Conservation (phyloP, 495 filamentous ascomycete species). For the Cenococcum geophilum region DNA sequence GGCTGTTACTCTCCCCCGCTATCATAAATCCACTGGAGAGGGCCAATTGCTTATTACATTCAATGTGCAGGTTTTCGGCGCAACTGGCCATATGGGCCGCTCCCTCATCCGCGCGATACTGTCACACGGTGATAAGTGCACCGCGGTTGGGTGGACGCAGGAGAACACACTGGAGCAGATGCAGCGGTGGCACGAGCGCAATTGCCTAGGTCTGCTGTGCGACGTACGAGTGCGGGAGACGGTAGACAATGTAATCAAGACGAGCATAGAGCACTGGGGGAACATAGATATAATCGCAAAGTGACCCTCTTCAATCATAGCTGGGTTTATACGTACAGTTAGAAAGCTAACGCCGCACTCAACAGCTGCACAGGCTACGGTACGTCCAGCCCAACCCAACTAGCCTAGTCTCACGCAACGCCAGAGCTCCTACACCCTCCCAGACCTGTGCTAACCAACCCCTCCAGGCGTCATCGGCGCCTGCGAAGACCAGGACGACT, state of each 20-base stretch:
- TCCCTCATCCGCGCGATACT: constrained; percentile 77
- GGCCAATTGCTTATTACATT: neutral
- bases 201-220: constrained; percentile 75
- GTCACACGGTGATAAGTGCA: constrained; percentile 77
- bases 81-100: constrained; percentile 92
- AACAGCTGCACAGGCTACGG: constrained; percentile 65
- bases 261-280: constrained; percentile 66
- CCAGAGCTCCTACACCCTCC: neutral
- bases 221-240: constrained; percentile 81
- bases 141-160: constrained; percentile 78
- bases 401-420: neutral
- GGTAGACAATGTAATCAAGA: constrained; percentile 62
- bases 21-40: neutral
- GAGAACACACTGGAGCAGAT: constrained; percentile 71
- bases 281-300: constrained; percentile 86
- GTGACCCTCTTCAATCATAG: constrained; percentile 27
- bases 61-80: constrained; percentile 69
- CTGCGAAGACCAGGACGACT: constrained; percentile 94
- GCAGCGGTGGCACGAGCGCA: constrained; percentile 53
- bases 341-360: neutral
- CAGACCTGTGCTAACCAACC: neutral
- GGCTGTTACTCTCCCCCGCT: neutral
- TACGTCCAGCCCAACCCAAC: constrained; percentile 8
- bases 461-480: constrained; percentile 75
- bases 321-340: neutral